phyloP scores from a whole-genome alignment of 2,329 filamentous ascomycete species.

The Drechslera avenae region DNA sequence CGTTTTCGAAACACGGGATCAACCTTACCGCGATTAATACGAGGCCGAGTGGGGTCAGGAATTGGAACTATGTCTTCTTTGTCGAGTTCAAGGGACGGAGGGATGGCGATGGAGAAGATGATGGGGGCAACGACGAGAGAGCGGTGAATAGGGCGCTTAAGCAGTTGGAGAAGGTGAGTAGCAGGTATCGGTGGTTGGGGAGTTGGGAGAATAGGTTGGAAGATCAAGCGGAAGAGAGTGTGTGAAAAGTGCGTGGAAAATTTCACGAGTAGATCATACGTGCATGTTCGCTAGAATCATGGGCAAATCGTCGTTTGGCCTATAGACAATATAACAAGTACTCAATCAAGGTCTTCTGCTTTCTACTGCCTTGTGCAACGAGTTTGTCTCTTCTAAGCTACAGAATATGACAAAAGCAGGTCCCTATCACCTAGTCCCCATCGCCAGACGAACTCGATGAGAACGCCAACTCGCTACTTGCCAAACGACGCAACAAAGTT shows the following conservation, averaged over 20 bases:
- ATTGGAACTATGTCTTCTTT: slow-evolving; percentile 95
- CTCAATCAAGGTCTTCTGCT: no score
- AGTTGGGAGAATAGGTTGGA: slow-evolving; percentile 60
- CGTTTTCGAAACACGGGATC: slow-evolving; percentile 73
- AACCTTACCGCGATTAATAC: slow-evolving; percentile 93
- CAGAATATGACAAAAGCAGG: no score
- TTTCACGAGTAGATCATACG: no score
- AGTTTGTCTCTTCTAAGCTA: no score
- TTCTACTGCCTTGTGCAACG: no score
- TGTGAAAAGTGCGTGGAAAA: neutral
- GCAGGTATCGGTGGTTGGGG: slow-evolving; percentile 70
- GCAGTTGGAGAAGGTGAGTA: slow-evolving; percentile 63
- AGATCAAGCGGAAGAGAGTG: neutral
- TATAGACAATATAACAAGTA: no score
- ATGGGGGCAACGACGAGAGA: slow-evolving; percentile 62
- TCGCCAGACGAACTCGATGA: no score
- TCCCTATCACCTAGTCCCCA: no score
- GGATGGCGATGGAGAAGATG: slow-evolving; percentile 54
- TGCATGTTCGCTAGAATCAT: neutral
- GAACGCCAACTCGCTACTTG: no score
- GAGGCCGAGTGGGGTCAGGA: slow-evolving; percentile 72
- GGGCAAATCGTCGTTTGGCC: no score
- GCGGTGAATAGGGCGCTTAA: slow-evolving; percentile 63
- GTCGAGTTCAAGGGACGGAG: slow-evolving; percentile 84
- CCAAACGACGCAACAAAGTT: no score